These are phyloP conservation scores for Phlyctochytrium planicorne DNA, from an alignment of 192 early-diverging fungal species.

Conservation along the genomic window DNA sequence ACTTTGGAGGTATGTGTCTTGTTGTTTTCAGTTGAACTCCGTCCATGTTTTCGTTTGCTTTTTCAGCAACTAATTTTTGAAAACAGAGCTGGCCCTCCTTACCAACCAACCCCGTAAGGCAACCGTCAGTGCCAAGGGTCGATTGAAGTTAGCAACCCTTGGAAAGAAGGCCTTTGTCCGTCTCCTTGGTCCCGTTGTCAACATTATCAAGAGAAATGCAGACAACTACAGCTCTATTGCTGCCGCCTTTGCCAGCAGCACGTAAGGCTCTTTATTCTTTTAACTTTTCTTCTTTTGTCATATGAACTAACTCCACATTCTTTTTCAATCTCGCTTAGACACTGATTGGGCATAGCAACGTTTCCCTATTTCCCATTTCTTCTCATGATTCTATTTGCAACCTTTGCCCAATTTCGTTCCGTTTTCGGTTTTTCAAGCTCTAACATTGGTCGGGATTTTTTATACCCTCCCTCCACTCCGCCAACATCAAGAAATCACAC, in stretches of 20 bases:
- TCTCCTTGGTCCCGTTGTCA: conserved; percentile 90
- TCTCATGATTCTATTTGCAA: too few relatives aligned
- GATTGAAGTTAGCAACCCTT: conserved; percentile 91
- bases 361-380: too few relatives aligned
- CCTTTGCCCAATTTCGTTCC: too few relatives aligned
- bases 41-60: neutral
- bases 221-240: conserved; percentile 71
- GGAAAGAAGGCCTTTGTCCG: conserved; percentile 94
- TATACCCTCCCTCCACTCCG: too few relatives aligned
- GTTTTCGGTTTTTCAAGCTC: too few relatives aligned
- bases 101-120: conserved; percentile 91
- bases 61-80: conserved; percentile 3
- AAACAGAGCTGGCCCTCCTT: conserved; percentile 90
- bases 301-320: too few relatives aligned
- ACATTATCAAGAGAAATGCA: conserved; percentile 93
- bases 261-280: too few relatives aligned
- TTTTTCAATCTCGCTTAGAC: too few relatives aligned
- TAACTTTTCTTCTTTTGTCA: too few relatives aligned
- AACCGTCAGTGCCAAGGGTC: conserved; percentile 80
- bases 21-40: neutral
- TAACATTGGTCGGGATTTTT: too few relatives aligned
- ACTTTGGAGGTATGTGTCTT: conserved; percentile 84
- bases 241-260: neutral
- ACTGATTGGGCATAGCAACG: too few relatives aligned
- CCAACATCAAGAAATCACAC: too few relatives aligned